Evolutionary conservation across 75 land plant genomes (phyloP).

Genomic region (Picea sitchensis): DNA sequence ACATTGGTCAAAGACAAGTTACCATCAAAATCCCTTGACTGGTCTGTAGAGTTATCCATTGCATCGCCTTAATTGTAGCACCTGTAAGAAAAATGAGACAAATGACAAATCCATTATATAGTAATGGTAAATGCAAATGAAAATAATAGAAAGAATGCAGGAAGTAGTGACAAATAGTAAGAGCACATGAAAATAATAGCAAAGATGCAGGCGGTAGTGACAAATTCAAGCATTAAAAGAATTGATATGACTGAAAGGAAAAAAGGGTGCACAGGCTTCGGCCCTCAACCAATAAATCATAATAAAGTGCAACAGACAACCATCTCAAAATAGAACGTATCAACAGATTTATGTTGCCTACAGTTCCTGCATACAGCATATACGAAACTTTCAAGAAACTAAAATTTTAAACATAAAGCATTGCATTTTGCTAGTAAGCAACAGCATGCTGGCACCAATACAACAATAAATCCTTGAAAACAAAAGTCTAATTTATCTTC

Average conservation of each 20-base stretch:
- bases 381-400: neutral
- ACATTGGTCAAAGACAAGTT: neutral
- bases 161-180: neutral
- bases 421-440: neutral
- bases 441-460: neutral
- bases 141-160: neutral
- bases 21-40: constrained; percentile 4
- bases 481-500: neutral
- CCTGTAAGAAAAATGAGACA: constrained; percentile 9
- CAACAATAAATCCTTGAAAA: neutral
- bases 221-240: neutral
- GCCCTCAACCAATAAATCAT: neutral
- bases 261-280: neutral
- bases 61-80: neutral
- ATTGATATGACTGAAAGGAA: neutral
- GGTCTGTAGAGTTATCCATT: constrained; percentile 7
- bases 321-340: neutral
- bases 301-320: neutral
- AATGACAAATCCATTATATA: neutral
- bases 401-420: neutral
- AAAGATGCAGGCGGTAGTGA: neutral
- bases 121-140: neutral
- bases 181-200: neutral
- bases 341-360: constrained; percentile 4
- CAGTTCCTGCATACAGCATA: neutral